Conservation (phyloP, 2,329 filamentous ascomycete genomes). For the Metarhizium anisopliae region DNA sequence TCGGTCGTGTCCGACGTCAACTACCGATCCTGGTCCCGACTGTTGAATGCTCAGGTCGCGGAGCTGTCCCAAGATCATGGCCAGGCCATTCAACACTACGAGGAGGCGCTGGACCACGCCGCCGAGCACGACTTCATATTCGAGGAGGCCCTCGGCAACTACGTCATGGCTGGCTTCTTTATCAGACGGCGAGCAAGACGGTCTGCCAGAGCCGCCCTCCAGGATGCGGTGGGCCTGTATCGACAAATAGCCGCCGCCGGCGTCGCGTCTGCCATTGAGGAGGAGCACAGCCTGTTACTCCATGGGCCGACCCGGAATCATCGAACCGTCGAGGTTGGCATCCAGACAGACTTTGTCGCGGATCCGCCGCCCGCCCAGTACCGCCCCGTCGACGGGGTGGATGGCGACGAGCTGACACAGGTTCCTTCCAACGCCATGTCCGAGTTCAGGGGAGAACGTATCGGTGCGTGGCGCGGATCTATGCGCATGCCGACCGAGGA, state of each 20-base stretch:
- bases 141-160: conserved; percentile 65
- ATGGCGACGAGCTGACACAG: conserved; percentile 31
- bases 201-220: conserved; percentile 59
- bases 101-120: conserved; percentile 63
- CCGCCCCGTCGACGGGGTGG: conserved; percentile 34
- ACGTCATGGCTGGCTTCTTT: conserved; percentile 65
- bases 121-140: conserved; percentile 57
- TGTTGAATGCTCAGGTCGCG: conserved; percentile 59
- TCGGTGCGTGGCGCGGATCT: conserved; percentile 54
- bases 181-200: conserved; percentile 55
- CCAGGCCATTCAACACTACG: conserved; percentile 53
- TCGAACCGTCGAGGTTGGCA: conserved; percentile 51
- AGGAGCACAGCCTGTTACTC: conserved; percentile 59
- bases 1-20: conserved; percentile 58
- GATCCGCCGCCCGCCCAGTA: conserved; percentile 45
- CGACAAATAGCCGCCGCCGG: conserved; percentile 60
- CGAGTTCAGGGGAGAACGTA: conserved; percentile 47
- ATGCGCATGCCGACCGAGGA: conserved; percentile 46
- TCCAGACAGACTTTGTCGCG: conserved; percentile 64
- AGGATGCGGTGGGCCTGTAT: conserved; percentile 60
- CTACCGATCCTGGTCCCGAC: conserved; percentile 59
- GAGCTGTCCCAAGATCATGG: conserved; percentile 53
- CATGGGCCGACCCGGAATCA: conserved; percentile 51
- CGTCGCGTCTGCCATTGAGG: conserved; percentile 58
- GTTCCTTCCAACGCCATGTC: conserved; percentile 34